Percentiles rank a stretch among this genome's conserved stretches.
Conservation (phyloP, 371 early-diverging fungal species). For the Rhizomucor pusillus region DNA sequence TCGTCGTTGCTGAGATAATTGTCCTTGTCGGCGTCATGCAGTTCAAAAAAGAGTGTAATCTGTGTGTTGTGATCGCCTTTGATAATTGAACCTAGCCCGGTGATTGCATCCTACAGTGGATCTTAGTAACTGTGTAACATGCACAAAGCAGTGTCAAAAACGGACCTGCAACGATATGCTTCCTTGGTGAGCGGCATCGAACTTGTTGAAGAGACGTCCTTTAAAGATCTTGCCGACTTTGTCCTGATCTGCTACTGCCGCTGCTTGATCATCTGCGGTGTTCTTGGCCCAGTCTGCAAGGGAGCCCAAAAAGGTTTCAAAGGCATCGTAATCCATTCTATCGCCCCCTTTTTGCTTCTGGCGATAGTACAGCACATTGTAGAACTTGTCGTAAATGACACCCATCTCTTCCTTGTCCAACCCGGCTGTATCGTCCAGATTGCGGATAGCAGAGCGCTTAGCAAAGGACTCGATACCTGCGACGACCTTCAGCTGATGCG, state of each 20-base stretch:
- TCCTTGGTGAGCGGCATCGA: slow-evolving; percentile 57
- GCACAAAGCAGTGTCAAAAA: not conserved
- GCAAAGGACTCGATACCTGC: slow-evolving; percentile 92
- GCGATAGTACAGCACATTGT: slow-evolving; percentile 77
- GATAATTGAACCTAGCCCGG: slow-evolving; percentile 74
- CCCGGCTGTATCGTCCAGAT: slow-evolving; percentile 67
- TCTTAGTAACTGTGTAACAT: too few species aligned
- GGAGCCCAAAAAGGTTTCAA: slow-evolving; percentile 32
- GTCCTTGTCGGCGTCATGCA: slow-evolving; percentile 80
- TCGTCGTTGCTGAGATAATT: slow-evolving; percentile 78
- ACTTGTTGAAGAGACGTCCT: slow-evolving; percentile 50
- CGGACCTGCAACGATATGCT: slow-evolving; percentile 59
- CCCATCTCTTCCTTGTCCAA: slow-evolving; percentile 86
- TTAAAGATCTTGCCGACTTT: slow-evolving; percentile 50
- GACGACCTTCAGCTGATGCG: slow-evolving; percentile 88
- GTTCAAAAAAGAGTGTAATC: slow-evolving; percentile 80
- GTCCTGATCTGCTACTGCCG: slow-evolving; percentile 16
- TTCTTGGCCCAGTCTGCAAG: slow-evolving; percentile 38
- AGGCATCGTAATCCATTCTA: slow-evolving; percentile 35
- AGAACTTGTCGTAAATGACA: slow-evolving; percentile 88
- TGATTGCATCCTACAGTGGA: slow-evolving; percentile 66
- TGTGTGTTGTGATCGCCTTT: slow-evolving; percentile 79
- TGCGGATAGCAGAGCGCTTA: slow-evolving; percentile 84
- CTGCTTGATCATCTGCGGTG: slow-evolving; percentile 11
- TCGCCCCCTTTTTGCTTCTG: slow-evolving; percentile 28